Evolutionary conservation across 768 basidiomycete species (phyloP), one percentile per base, ranked within the genome.

Genomic region (Gautieria morchelliformis): DNA sequence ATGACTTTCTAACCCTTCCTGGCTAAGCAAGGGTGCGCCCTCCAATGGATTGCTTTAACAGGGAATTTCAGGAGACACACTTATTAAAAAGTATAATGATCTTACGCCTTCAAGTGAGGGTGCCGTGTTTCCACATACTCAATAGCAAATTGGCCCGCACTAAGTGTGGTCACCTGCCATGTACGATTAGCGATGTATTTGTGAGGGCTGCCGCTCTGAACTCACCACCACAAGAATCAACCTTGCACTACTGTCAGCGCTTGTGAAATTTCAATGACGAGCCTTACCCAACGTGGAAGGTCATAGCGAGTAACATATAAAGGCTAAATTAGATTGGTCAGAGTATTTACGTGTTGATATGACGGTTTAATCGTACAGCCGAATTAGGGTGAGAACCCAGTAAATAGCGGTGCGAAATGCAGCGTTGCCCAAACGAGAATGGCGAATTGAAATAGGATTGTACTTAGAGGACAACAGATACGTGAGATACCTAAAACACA

Each of bases 251-350:
- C 27, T 27, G 27, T 27, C 27, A 27, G 27, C 27, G 27, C 5
- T 27, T 27, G 27, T 27, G 27, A 27, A 27, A 27, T 3, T 27
- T 27, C 14, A 15, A 37, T 19, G 32, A 22, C 9, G 14, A 27
- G 17, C 74, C 84, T 68, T 64, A 87, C 86, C 83, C 78, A n/a
- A 80, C 56, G 55, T 86, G 79, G 60, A 84, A 80, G 20, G 85
- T 80, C 84, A 87, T 87, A 24, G 82, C 77, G 52, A 84, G 72
- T 15, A 89, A 75, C 85, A 89, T 87, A 64, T 87, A 88, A 59
- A 78, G 69, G 56, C 85, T 87, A 30, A 8, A 56, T 46, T 45
- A 39, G 2, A 27, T 5, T 27, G 27, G 27, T 27, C 27, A 27
- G 27, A 3, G 27, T 27, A 27, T 27, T 27, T 27, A 27, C 27